A percentile compares a stretch with the other conserved stretches of the same genome.
Evolutionary conservation across 805 yeast genomes (phyloP).

Genomic region (Kurtzmaniella fragi): DNA sequence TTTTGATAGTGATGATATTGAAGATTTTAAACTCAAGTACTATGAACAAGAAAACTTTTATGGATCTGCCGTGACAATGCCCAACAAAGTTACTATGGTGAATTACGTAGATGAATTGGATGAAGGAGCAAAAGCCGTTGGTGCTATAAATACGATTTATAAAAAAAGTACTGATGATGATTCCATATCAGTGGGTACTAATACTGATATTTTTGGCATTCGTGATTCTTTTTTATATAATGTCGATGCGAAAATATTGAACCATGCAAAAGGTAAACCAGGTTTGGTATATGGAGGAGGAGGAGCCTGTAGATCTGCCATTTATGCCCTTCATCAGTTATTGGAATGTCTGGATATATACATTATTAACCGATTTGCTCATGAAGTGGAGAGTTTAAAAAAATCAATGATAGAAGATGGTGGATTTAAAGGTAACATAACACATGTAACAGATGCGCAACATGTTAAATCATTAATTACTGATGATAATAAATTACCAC

Average conservation of each 20-base stretch:
- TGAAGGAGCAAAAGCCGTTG: conserved; percentile 24
- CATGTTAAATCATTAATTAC: conserved; percentile 12
- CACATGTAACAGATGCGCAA: conserved; percentile 18
- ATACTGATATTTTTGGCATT: conserved; percentile 29
- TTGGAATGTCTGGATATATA: conserved; percentile 22
- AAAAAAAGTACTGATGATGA: conserved; percentile 12
- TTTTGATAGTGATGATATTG: conserved; percentile 17
- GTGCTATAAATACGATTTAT: conserved; percentile 30
- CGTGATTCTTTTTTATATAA: conserved; percentile 20
- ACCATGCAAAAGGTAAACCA: conserved; percentile 8
- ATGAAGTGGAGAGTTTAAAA: conserved; percentile 19
- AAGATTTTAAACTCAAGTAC: conserved; percentile 11
- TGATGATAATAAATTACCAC: conserved; percentile 10
- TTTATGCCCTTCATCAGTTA: conserved; percentile 21
- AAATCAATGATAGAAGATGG: conserved; percentile 12
- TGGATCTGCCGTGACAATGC: conserved; percentile 26
- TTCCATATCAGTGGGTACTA: conserved; percentile 20
- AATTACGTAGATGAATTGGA: conserved; percentile 22
- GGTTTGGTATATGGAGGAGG: conserved; percentile 33
- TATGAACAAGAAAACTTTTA: conserved; percentile 13
- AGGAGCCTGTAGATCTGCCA: conserved; percentile 30
- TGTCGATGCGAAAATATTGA: conserved; percentile 6
- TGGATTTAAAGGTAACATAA: conserved; percentile 21
- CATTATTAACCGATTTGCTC: conserved; percentile 22
- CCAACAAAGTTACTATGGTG: conserved; percentile 22